Base-by-base conservation (phyloP, 2,329 filamentous ascomycete species). In the Thielaviopsis populi region DNA sequence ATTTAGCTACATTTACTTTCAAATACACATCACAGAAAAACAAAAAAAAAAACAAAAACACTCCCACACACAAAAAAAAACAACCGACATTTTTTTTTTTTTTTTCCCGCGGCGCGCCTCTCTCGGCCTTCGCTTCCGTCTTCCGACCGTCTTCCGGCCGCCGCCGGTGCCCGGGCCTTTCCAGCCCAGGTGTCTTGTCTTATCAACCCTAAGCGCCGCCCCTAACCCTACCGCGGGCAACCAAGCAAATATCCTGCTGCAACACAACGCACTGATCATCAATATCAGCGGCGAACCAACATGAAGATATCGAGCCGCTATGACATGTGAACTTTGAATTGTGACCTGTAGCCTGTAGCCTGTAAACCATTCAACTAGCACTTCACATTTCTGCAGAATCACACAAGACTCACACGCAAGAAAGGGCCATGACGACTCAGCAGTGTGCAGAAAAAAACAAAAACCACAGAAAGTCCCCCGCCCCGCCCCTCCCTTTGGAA, bases 1-100 rank as follows among this genome's bases (percentile, higher is more conserved):
- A n/a, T n/a, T 50, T 41, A 37, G 54, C 19, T n/a, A 40, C 19
- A n/a, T n/a, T n/a, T n/a, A n/a, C n/a, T n/a, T n/a, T n/a, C n/a
- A n/a, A n/a, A n/a, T n/a, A n/a, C n/a, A n/a, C n/a, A n/a, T n/a
- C n/a, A n/a, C n/a, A n/a, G n/a, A n/a, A n/a, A n/a, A n/a, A n/a
- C n/a, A n/a, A n/a, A 63, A 54, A 64, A 46, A 66, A 15, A 54
- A 50, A 81, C 30, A 1, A 7, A 19, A 11, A 17, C 15, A 11
- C n/a, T n/a, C n/a, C n/a, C n/a, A n/a, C n/a, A n/a, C n/a, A n/a
- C n/a, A n/a, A n/a, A n/a, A n/a, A n/a, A n/a, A n/a, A n/a, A n/a
- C n/a, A n/a, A n/a, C n/a, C n/a, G n/a, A n/a, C n/a, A n/a, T n/a
- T n/a, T n/a, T n/a, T n/a, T n/a, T n/a, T n/a, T n/a, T n/a, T n/a